Percentiles rank a stretch among this genome's conserved stretches.
Evolutionary conservation across 306 rosid genomes (phyloP).

Genomic region (Quercus gilva): DNA sequence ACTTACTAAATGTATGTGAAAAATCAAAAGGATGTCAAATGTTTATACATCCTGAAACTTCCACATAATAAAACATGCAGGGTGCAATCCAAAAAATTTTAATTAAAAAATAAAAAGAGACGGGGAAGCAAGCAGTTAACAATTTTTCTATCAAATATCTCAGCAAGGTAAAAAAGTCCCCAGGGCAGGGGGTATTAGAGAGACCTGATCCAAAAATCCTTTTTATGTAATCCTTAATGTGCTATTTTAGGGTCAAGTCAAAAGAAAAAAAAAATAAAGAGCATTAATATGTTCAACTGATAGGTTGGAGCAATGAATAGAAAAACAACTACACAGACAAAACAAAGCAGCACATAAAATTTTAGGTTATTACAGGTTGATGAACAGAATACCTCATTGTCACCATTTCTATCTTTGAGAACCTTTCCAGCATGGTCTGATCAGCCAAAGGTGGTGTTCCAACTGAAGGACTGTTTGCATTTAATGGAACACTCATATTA

Average conservation of each 20-base stretch:
- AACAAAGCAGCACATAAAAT: background rate
- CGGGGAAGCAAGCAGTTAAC: slow-evolving; percentile 1
- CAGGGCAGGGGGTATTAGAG: background rate
- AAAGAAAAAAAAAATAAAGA: background rate
- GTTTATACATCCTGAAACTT: slow-evolving; percentile 3
- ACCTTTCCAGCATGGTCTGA: slow-evolving; percentile 61
- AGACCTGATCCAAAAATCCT: background rate
- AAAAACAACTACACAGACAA: background rate
- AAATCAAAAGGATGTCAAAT: background rate
- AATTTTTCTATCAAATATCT: background rate
- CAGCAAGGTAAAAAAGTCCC: background rate
- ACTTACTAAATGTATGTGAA: background rate
- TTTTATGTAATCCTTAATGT: background rate
- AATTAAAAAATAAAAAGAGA: background rate
- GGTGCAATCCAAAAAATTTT: background rate
- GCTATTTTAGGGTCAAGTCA: background rate
- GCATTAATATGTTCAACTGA: background rate
- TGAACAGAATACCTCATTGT: slow-evolving; percentile 57
- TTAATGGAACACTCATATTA: slow-evolving; percentile 57
- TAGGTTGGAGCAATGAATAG: background rate
- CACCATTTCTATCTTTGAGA: slow-evolving; percentile 72
- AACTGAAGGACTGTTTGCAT: slow-evolving; percentile 82
- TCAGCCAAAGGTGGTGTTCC: slow-evolving; percentile 61
- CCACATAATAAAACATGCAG: slow-evolving; percentile 1
- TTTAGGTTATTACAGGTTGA: slow-evolving; percentile 8